Base-by-base conservation (phyloP, 768 basidiomycete genomes). In the Russula emetica region DNA sequence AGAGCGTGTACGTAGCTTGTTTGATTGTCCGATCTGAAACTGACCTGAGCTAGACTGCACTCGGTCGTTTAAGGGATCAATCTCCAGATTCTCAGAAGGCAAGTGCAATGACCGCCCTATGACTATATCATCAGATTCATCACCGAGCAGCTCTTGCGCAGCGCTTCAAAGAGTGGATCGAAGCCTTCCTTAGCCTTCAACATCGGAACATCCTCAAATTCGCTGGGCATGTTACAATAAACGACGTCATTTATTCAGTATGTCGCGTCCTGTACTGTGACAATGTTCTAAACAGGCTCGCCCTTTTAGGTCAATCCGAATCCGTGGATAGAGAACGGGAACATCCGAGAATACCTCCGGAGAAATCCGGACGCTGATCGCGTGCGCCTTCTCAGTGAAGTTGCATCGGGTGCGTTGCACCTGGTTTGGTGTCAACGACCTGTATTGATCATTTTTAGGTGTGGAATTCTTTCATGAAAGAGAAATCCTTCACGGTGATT, bases 301-400 rank as follows among this genome's bases (percentile, higher is more conserved):
- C 18, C 54, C n/a, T 58, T 56, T 28, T 57, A 80, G 78, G 79
- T 81, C 59, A 78, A 76, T 45, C 78, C 80, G 7, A 78, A 76
- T 45, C 79, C 80, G 7, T 79, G 77, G 76, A 78, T 80, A 76
- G 73, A 76, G 26, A 74, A 80, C 58, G 77, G 78, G 14, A 77
- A 78, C 24, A 73, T 75, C 1, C 66, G 77, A 18, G 63, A 67
- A 0, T 81, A 78, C 68, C 61, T 79, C 18, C 70, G 70, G 32
- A 67, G 64, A 45, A 64, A 72, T 64, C 72, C 76, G 1, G 61
- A 71, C 20, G 74, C 64, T 7, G 75, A 79, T 55, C 75, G 77
- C 6, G 52, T 78, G 61, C 74, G 72, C 49, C 65, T 81, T 20
- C 68, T 80, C 32, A 68, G 62, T 52, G 77, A 78, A 51, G 73